Conservation (phyloP, 1,284 basidiomycete species). For the Thelephora terrestris region DNA sequence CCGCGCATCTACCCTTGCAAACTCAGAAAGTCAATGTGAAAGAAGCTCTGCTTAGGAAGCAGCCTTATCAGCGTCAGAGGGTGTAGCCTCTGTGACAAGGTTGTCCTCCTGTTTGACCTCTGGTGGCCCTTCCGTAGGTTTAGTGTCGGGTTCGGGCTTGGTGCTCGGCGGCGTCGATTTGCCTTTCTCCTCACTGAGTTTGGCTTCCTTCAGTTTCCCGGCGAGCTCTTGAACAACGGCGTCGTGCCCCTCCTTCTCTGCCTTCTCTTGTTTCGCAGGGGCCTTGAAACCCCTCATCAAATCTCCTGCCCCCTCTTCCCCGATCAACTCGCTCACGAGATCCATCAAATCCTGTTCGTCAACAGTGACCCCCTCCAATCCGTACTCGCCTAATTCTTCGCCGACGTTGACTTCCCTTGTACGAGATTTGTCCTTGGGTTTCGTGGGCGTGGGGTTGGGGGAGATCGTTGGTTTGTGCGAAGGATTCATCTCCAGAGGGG, state of each 20-base stretch:
- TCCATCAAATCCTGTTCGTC: constrained; percentile 61
- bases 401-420: constrained; percentile 50
- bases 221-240: background rate
- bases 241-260: background rate
- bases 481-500: constrained; percentile 68
- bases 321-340: constrained; percentile 60
- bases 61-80: no score
- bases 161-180: background rate
- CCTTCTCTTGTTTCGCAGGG: background rate
- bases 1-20: no score
- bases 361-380: constrained; percentile 67
- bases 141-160: no score
- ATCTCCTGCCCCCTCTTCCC: constrained; percentile 60
- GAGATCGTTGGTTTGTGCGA: constrained; percentile 48
- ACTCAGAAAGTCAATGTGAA: no score
- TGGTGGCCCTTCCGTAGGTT: no score
- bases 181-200: background rate
- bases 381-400: constrained; percentile 53
- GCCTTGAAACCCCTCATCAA: constrained; percentile 39
- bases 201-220: constrained; percentile 1
- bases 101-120: no score
- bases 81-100: no score
- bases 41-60: no score
- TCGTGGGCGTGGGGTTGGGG: constrained; percentile 37
- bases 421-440: constrained; percentile 11